Conservation (phyloP, 768 basidiomycete genomes). For the Lactarius quietus region DNA sequence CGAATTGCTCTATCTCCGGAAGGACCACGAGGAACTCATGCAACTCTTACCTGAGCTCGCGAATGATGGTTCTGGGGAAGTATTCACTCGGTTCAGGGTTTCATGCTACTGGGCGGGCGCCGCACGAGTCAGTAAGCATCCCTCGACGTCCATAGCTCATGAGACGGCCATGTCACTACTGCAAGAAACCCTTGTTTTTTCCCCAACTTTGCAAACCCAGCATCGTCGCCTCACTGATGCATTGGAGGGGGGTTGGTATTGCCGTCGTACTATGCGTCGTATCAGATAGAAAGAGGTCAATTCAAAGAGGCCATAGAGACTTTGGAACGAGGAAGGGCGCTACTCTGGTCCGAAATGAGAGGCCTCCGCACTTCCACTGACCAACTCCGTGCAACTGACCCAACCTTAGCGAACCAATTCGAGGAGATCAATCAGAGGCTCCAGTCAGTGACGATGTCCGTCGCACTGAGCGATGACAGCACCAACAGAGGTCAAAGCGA, state of each 20-base stretch:
- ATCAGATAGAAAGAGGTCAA: background rate
- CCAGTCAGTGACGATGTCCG: background rate
- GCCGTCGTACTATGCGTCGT: background rate
- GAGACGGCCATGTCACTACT: no score
- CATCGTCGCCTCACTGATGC: background rate
- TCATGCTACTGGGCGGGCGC: background rate
- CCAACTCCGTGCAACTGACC: background rate
- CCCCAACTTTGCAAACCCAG: no score
- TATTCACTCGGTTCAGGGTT: background rate
- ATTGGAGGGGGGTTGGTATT: no score
- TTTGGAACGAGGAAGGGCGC: slow-evolving; percentile 6
- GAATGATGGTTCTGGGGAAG: background rate
- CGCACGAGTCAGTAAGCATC: no score
- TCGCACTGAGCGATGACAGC: background rate
- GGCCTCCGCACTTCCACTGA: background rate
- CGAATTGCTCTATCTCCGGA: background rate
- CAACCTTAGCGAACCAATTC: background rate
- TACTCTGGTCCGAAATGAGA: slow-evolving; percentile 4
- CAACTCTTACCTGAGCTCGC: background rate
- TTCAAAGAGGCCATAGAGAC: background rate
- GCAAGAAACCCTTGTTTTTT: no score
- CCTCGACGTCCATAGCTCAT: no score
- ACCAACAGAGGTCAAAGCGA: no score
- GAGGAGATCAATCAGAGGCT: background rate
- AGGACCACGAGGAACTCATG: background rate